These are phyloP conservation scores for Plasmopara halstedii DNA, from an alignment of 352 stramenopile species.

Conservation along the genomic window DNA sequence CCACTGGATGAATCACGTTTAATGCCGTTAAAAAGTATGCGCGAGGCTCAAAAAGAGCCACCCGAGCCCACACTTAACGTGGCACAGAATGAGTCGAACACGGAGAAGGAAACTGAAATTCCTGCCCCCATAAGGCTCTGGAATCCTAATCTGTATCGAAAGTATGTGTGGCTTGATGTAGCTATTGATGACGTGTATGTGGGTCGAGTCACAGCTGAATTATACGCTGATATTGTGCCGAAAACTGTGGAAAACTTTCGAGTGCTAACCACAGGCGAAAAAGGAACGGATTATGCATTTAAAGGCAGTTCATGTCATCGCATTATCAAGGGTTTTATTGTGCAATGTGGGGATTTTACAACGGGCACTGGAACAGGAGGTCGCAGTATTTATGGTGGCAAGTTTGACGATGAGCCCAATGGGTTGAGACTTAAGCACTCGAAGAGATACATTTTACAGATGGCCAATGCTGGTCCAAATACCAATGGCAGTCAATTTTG, in stretches of 20 bases:
- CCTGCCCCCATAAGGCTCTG: conserved; percentile 26
- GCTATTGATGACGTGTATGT: conserved; percentile 66
- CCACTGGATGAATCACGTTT: conserved; percentile 7
- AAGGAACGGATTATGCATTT: conserved; percentile 89
- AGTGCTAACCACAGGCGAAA: conserved; percentile 93
- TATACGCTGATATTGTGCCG: conserved; percentile 93
- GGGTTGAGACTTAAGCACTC: conserved; percentile 69
- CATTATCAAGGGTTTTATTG: conserved; percentile 98
- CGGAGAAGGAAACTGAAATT: conserved; percentile 6
- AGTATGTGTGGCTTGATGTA: conserved; percentile 84
- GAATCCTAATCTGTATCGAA: conserved; percentile 51
- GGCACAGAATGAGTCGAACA: conserved; percentile 1
- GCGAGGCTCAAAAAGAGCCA: conserved; percentile 1
- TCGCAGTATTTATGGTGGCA: conserved; percentile 95
- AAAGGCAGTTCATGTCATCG: conserved; percentile 97
- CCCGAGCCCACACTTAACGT: conserved; percentile 6
- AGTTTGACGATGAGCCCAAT: conserved; percentile 97
- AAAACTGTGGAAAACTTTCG: conserved; percentile 99
- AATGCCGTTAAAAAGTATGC: conserved; percentile 1
- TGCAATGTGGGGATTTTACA: conserved; percentile 95
- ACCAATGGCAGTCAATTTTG: conserved; percentile 99
- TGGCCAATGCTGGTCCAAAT: conserved; percentile 96
- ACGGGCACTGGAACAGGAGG: conserved; percentile 91
- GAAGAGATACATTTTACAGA: conserved; percentile 85
- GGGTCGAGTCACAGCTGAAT: conserved; percentile 64